Evolutionary conservation across 2,329 filamentous ascomycete genomes (phyloP), one percentile per base, ranked within the genome.

Genomic region (Dactylellina drechsleri): DNA sequence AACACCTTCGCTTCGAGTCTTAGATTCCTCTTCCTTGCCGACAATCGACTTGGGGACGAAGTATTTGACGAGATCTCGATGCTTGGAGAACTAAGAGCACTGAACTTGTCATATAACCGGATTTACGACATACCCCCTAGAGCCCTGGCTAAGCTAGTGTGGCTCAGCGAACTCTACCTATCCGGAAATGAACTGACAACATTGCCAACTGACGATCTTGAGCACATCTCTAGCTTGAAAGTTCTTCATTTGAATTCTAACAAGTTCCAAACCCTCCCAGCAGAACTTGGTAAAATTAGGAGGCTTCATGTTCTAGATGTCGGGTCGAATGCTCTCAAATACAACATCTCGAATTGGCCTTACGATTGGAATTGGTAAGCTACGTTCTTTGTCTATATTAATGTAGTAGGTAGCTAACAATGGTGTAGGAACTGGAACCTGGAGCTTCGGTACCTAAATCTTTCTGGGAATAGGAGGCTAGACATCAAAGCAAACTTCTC

Each of bases 321-420:
- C 77, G 94, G 93, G 75, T 97, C 92, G 85, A 99, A 99, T 81
- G 89, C 88, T 20, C 85, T 99, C 68, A 99, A 98, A 82, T 99
- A 99, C 86, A 99, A 99, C 81, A 96, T 99, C 56, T 95, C 93
- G 31, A 99, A 99, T 80, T 97, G 96, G 86, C 95, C 94, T 0
- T 99, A 99, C 81, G 95, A 99, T 81, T 99, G 95, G 95, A 99
- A 99, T 80, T 99, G 95, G 79, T 79, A 58, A 76, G 77, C 53
- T 43, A 10, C 2, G 15, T 16, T 50, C n/a, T 15, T 28, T 54
- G 5, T 8, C 1, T 16, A 31, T 23, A 15, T 26, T 4, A 13
- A 7, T 16, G 28, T n/a, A 20, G n/a, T n/a, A 40, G 4, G 28
- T 23, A 31, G 56, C 62, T 74, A 50, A 74, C 36, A 26, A 2